Evolutionary conservation across 306 rosid species (phyloP).

Genomic region (Ceratonia siliqua): DNA sequence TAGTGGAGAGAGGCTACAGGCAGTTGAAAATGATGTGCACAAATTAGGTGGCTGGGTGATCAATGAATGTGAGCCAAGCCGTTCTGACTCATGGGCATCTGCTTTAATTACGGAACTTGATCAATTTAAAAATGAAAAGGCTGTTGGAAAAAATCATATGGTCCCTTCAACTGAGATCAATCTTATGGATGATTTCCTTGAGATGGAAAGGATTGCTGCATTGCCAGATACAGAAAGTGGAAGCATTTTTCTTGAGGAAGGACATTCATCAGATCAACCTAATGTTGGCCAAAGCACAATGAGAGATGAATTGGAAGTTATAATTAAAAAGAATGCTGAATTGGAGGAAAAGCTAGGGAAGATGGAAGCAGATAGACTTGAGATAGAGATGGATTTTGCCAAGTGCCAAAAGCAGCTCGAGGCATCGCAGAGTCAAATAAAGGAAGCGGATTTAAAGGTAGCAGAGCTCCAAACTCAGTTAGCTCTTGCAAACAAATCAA

Average conservation of each 20-base stretch:
- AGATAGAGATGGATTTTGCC: conserved; percentile 47
- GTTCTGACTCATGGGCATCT: conserved; percentile 40
- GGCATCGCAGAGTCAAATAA: conserved; percentile 41
- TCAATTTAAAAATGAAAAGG: conserved; percentile 40
- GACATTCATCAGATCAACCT: conserved; percentile 24
- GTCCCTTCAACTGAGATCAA: conserved; percentile 53
- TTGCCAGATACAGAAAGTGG: conserved; percentile 46
- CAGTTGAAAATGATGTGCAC: conserved; percentile 42
- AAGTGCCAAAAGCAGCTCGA: conserved; percentile 53
- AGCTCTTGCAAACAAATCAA: conserved; percentile 42
- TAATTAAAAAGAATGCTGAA: conserved; percentile 44
- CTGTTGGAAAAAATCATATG: conserved; percentile 31
- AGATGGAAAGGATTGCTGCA: conserved; percentile 77
- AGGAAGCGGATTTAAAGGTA: conserved; percentile 44
- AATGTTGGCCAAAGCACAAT: conserved; percentile 28
- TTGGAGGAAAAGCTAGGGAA: conserved; percentile 51
- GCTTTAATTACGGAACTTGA: conserved; percentile 40
- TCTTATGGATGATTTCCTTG: conserved; percentile 79
- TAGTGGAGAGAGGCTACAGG: conserved; percentile 45
- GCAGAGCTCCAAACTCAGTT: conserved; percentile 49
- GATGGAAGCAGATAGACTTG: conserved; percentile 50
- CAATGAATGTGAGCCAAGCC: conserved; percentile 40
- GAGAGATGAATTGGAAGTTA: conserved; percentile 46
- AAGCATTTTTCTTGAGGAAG: conserved; percentile 35
- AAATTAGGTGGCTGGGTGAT: conserved; percentile 40